Evolutionary conservation across 2,329 filamentous ascomycete species (phyloP).

Genomic region (Laburnicola sp.): DNA sequence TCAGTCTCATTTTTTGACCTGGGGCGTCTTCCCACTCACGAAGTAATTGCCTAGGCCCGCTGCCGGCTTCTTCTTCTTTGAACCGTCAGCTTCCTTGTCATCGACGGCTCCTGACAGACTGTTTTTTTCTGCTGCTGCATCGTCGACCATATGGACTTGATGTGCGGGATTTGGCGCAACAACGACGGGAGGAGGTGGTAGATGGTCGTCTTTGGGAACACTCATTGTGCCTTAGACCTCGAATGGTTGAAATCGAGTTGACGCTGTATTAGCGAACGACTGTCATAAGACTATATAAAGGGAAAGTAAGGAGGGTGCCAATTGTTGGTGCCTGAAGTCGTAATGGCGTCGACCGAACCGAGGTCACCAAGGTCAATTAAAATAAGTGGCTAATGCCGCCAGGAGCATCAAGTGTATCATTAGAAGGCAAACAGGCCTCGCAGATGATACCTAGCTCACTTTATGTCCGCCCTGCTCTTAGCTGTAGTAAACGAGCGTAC

Average conservation of each 20-base stretch:
- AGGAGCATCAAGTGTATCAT: background rate
- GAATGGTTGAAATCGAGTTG: background rate
- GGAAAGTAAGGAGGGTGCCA: background rate
- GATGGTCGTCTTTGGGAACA: background rate
- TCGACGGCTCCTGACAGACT: slow-evolving; percentile 2
- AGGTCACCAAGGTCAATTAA: background rate
- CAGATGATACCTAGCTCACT: background rate
- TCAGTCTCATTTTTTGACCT: slow-evolving; percentile 3
- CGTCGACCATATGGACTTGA: slow-evolving; percentile 16
- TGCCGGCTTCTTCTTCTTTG: slow-evolving; percentile 22
- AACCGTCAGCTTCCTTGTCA: slow-evolving; percentile 1
- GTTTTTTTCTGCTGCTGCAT: slow-evolving; percentile 12
- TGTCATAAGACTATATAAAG: background rate
- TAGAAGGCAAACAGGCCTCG: background rate
- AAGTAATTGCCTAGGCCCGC: slow-evolving; percentile 38
- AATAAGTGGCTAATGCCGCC: background rate
- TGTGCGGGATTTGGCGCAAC: slow-evolving; percentile 19
- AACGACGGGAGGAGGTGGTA: slow-evolving; percentile 12
- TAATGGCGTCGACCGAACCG: too few relatives aligned
- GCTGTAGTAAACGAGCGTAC: background rate
- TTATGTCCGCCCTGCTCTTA: background rate
- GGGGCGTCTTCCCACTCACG: slow-evolving; percentile 20
- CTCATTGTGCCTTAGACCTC: background rate
- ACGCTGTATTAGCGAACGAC: background rate
- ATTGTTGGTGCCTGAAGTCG: background rate